These are phyloP conservation scores for Hymenoscyphus fraxineus DNA, from an alignment of 2,329 filamentous ascomycete genomes.

Conservation along the genomic window DNA sequence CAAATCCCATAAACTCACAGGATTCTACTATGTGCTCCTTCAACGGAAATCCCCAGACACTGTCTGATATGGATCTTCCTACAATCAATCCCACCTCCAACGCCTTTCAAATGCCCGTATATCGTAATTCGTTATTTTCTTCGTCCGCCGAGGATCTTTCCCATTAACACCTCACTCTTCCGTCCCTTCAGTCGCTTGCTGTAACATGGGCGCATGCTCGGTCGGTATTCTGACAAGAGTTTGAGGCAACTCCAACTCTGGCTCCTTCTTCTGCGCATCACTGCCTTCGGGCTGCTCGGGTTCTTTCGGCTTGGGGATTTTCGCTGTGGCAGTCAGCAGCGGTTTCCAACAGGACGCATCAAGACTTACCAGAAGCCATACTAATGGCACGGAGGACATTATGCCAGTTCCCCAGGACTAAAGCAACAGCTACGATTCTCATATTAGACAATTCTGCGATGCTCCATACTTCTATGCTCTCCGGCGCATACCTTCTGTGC, in stretches of 20 bases:
- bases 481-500: conserved; percentile 64
- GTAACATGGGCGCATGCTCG: conserved; percentile 65
- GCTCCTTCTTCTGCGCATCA: conserved; percentile 39
- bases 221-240: conserved; percentile 82
- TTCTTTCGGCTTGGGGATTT: conserved; percentile 60
- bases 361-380: conserved; percentile 72
- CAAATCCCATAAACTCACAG: too few species aligned
- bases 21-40: not conserved
- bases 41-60: not conserved
- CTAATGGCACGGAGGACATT: conserved; percentile 80
- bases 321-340: conserved; percentile 47
- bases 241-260: conserved; percentile 60
- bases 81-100: conserved; percentile 4
- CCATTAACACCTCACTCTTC: conserved; percentile 15
- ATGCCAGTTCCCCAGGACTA: conserved; percentile 85
- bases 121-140: conserved; percentile 12
- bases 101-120: conserved; percentile 19
- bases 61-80: not conserved
- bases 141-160: not conserved
- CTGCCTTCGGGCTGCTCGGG: conserved; percentile 39
- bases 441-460: conserved; percentile 11
- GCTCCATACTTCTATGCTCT: not conserved
- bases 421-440: conserved; percentile 62
- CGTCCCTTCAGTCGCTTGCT: conserved; percentile 34
- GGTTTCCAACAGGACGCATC: not conserved